Base-by-base conservation (phyloP, 352 stramenopile species). In the Globisporangium iwayamae region DNA sequence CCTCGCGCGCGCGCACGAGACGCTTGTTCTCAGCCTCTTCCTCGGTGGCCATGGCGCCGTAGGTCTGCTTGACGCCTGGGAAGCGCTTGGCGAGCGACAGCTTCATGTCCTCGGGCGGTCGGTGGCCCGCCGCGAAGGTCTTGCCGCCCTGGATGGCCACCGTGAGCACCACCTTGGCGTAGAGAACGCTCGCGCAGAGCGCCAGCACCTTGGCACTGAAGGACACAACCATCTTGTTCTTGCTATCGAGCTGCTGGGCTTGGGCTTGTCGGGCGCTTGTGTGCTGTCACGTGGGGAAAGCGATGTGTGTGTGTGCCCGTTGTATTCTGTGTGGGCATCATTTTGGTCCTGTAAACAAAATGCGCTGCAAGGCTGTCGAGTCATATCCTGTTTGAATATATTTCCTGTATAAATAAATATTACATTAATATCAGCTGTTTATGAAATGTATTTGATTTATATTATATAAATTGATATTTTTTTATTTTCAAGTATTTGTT, bases 131-230 rank as follows among this genome's bases (percentile, higher is more conserved):
- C 10, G 66, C 67, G 51, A 76, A 79, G 20, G 63, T 62, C 60
- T 79, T 79, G 38, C 68, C 67, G 39, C 73, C 71, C 53, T 78
- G 71, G 60, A 78, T 75, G 11, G 43, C 52, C 45, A 69, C 36
- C 2, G 74, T 79, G 43, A 55, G 65, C 34, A 75, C 70, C 43
- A 78, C 63, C 64, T 81, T 79, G 63, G 67, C 43, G 57, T 73
- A 75, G n/a, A 79, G 55, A 28, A 69, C 59, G 22, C 61, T 73
- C 18, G 71, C 68, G 62, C 67, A 73, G 7, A 67, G 61, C 38
- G 72, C 66, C 53, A 72, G 78, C 36, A 67, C 69, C 67, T 81
- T 79, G 47, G 59, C 64, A 28, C 61, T 80, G 16, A 66, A 41
- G 6, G 43, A 65, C 38, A 73, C 66, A 0, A 75, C 45, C 59